Conservation (phyloP, 1,284 basidiomycete genomes). For the Ustilago tritici region DNA sequence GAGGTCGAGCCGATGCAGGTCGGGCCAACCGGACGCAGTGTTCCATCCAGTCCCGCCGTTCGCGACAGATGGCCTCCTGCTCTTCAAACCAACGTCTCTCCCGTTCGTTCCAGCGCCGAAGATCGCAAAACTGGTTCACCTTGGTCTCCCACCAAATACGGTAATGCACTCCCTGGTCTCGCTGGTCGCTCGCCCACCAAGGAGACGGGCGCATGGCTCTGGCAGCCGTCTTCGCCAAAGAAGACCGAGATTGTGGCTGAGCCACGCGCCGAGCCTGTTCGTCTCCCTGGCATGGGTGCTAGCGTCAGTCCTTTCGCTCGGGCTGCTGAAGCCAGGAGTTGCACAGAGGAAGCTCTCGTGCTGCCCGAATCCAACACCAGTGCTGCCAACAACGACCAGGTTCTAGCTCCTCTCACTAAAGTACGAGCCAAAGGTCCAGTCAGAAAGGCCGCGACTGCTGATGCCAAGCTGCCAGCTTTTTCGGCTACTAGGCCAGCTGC, state of each 20-base stretch:
- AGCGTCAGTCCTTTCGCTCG: constrained; percentile 41
- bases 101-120: constrained; percentile 24
- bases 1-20: constrained; percentile 38
- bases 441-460: constrained; percentile 19
- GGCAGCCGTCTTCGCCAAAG: constrained; percentile 30
- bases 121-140: constrained; percentile 27
- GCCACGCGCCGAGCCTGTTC: constrained; percentile 39
- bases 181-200: constrained; percentile 43
- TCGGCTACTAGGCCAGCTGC: neutral
- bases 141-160: constrained; percentile 52
- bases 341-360: constrained; percentile 25
- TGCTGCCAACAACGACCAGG: constrained; percentile 18
- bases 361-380: constrained; percentile 1
- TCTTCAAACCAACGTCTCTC: constrained; percentile 22
- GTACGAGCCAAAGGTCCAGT: constrained; percentile 30
- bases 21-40: constrained; percentile 28
- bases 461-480: constrained; percentile 11
- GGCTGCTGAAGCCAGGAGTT: constrained; percentile 21
- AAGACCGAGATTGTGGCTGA: constrained; percentile 29
- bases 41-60: constrained; percentile 41
- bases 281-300: constrained; percentile 52
- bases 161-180: constrained; percentile 51
- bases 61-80: constrained; percentile 50
- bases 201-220: constrained; percentile 16
- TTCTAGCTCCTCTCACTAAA: constrained; percentile 36